Evolutionary conservation across 768 basidiomycete species (phyloP), one percentile per base, ranked within the genome.

Genomic region (Amanita subjunquillea): DNA sequence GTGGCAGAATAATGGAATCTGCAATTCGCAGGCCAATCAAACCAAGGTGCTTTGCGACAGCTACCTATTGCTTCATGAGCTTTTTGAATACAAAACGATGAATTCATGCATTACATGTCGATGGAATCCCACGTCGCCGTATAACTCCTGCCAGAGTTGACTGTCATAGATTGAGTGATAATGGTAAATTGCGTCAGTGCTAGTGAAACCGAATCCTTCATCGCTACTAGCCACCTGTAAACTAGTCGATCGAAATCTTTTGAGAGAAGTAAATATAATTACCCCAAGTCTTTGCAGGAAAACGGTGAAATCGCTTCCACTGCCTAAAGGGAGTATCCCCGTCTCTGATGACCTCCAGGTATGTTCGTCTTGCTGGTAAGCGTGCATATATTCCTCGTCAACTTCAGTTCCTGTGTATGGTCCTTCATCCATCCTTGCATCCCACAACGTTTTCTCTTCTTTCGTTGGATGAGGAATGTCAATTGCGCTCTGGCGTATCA

Each of bases 231-330:
- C 72, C 32, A 79, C 66, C 73, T 66, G 57, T 48, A 27, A 17
- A 38, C 12, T 7, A 12, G 6, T 8, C 36, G 50, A 37, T 54
- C 37, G 42, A 6, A 3, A 25, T 43, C 10, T 48, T n/a, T 29
- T 17, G 10, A 32, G 12, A 38, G 54, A 17, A 13, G 37, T 5
- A 22, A 39, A 43, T 27, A 12, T n/a, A 60, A 68, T 39, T 60
- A 73, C 73, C n/a, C 77, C 77, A 20, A 79, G 60, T 46, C 83
- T 73, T 65, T 97, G 91, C 59, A 98, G 68, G 71, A 97, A 96
- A 8, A 91, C 85, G 0, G 94, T 96, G 58, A 77, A 97, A 66
- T 97, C 95, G 54, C 88, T 91, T 23, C 91, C 91, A 48, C 84
- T 87, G 38, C 91, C 91, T n/a, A 92, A 69, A 13, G 87, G 76